Percentiles rank a stretch among this genome's conserved stretches.
Evolutionary conservation across 2,329 filamentous ascomycete species (phyloP).

Genomic region (Colletotrichum endophyticum): DNA sequence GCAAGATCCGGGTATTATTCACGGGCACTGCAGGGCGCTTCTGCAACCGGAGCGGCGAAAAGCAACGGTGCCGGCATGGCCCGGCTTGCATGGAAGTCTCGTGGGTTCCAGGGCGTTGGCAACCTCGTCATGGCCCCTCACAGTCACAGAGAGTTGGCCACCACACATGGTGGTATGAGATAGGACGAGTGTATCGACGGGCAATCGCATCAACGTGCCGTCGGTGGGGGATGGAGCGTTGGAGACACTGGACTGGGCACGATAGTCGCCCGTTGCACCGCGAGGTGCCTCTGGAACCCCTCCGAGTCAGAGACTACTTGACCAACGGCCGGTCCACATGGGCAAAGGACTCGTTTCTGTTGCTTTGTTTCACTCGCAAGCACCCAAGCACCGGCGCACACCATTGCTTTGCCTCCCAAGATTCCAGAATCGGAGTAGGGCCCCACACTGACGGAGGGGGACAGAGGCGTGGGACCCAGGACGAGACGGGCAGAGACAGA

Average conservation of each 20-base stretch:
- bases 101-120: neutral
- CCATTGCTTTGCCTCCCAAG: neutral
- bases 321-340: slow-evolving; percentile 18
- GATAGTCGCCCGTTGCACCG: slow-evolving; percentile 9
- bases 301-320: slow-evolving; percentile 18
- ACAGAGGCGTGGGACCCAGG: neutral
- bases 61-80: slow-evolving; percentile 10
- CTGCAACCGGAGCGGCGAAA: slow-evolving; percentile 5
- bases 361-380: slow-evolving; percentile 15
- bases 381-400: slow-evolving; percentile 14
- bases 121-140: slow-evolving; percentile 16
- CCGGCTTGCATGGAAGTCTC: slow-evolving; percentile 12
- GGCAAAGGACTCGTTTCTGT: neutral
- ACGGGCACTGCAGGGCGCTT: neutral
- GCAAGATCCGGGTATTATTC: slow-evolving; percentile 11
- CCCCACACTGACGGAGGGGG: neutral
- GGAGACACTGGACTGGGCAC: neutral
- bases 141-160: slow-evolving; percentile 7
- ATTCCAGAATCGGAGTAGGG: neutral
- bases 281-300: slow-evolving; percentile 12
- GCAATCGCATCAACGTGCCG: slow-evolving; percentile 11
- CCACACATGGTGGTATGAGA: slow-evolving; percentile 21
- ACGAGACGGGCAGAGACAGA: neutral
- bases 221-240: slow-evolving; percentile 1
- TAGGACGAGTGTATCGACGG: neutral